phyloP scores from a whole-genome alignment of 495 filamentous ascomycete species.

The Neurospora tetraspora region DNA sequence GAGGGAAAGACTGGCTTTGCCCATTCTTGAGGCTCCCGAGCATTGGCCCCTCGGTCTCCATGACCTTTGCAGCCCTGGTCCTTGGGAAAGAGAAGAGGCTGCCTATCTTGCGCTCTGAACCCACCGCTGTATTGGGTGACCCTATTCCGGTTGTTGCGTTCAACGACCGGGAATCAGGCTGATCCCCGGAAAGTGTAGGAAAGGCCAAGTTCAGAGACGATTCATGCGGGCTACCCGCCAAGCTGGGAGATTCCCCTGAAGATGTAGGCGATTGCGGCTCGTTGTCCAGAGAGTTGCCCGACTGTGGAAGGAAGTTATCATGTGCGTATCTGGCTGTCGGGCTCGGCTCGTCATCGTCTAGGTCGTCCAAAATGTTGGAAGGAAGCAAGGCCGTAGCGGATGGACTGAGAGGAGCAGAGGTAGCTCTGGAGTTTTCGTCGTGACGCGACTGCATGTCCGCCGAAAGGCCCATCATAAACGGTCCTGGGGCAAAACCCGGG shows the following conservation, averaged over 20 bases:
- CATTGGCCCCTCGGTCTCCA: slow-evolving; percentile 56
- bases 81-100: slow-evolving; percentile 57
- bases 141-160: slow-evolving; percentile 9
- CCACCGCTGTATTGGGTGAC: slow-evolving; percentile 9
- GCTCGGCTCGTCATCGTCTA: slow-evolving; percentile 61
- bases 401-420: slow-evolving; percentile 67
- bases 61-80: slow-evolving; percentile 54
- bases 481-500: slow-evolving; percentile 40
- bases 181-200: slow-evolving; percentile 31
- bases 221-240: slow-evolving; percentile 57
- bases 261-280: slow-evolving; percentile 63
- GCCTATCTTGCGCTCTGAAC: slow-evolving; percentile 24
- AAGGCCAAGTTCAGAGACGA: slow-evolving; percentile 49
- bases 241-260: slow-evolving; percentile 51
- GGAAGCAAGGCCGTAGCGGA: slow-evolving; percentile 69
- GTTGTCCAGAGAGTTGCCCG: slow-evolving; percentile 33
- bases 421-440: slow-evolving; percentile 33
- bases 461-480: slow-evolving; percentile 37
- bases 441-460: slow-evolving; percentile 24
- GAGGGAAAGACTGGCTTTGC: slow-evolving; percentile 76
- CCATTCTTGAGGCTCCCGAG: slow-evolving; percentile 64
- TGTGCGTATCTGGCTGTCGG: slow-evolving; percentile 31
- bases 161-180: slow-evolving; percentile 28
- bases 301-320: slow-evolving; percentile 18
- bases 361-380: slow-evolving; percentile 59